Evolutionary conservation across 768 basidiomycete species (phyloP).

Genomic region (Tricholoma flavovirens): DNA sequence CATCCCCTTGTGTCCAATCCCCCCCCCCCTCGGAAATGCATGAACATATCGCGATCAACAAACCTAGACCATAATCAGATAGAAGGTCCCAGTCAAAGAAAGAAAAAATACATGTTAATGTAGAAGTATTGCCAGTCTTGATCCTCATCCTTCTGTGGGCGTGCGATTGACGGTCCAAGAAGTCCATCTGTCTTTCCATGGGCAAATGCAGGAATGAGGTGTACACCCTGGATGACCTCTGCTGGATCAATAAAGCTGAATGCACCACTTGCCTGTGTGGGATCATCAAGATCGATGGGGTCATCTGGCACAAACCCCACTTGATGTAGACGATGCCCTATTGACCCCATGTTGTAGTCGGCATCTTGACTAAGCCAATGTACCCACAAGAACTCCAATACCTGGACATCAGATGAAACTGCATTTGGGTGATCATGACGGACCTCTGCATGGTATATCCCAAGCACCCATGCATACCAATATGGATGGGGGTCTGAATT

Average conservation of each 20-base stretch:
- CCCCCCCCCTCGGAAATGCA: too few relatives aligned
- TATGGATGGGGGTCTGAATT: conserved; percentile 18
- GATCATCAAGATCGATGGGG: too few relatives aligned
- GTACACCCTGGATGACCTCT: conserved; percentile 14
- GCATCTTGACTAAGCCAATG: conserved; percentile 29
- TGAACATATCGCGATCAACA: too few relatives aligned
- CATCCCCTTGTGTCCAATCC: too few relatives aligned
- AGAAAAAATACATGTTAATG: background rate
- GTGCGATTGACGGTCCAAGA: background rate
- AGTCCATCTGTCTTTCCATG: background rate
- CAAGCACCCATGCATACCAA: conserved; percentile 19
- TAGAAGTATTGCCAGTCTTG: background rate
- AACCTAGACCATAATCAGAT: background rate
- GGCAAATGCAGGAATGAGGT: too few relatives aligned
- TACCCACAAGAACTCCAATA: conserved; percentile 40
- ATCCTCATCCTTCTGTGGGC: background rate
- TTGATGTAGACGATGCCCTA: too few relatives aligned
- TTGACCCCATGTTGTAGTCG: conserved; percentile 21
- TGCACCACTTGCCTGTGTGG: too few relatives aligned
- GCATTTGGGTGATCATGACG: too few relatives aligned
- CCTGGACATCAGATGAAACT: too few relatives aligned
- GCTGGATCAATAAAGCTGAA: background rate
- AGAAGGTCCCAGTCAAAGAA: background rate
- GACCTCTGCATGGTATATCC: too few relatives aligned
- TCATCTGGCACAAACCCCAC: conserved; percentile 31